These are phyloP conservation scores for Phialophora macrospora DNA, from an alignment of 2,329 filamentous ascomycete species.

Conservation along the genomic window DNA sequence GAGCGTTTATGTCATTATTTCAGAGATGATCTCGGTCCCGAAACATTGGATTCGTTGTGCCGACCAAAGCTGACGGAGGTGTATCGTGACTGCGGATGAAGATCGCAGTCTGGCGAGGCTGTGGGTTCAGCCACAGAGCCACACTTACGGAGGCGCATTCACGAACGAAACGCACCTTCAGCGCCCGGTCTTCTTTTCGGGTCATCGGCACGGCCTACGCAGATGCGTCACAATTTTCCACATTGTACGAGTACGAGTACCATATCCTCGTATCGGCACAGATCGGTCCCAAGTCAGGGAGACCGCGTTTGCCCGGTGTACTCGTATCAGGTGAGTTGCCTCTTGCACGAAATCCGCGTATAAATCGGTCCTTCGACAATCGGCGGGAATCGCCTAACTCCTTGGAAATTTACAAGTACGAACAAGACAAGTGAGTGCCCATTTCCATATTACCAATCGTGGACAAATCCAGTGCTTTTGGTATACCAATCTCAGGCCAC, in stretches of 20 bases:
- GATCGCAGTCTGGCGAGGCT: neutral
- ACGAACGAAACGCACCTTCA: neutral
- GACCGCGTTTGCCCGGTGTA: neutral
- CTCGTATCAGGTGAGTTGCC: slow-evolving; percentile 4
- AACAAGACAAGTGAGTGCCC: slow-evolving; percentile 1
- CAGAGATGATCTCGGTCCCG: neutral
- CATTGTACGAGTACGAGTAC: too few relatives aligned
- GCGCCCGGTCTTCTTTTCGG: neutral
- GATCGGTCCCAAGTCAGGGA: neutral
- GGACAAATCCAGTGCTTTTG: slow-evolving; percentile 9
- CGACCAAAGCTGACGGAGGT: neutral
- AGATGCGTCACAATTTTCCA: neutral
- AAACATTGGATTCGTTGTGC: neutral
- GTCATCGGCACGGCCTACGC: slow-evolving; percentile 2
- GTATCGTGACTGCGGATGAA: neutral
- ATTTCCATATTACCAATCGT: slow-evolving; percentile 16
- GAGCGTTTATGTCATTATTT: neutral
- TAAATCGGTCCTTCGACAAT: slow-evolving; percentile 5
- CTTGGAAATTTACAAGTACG: neutral
- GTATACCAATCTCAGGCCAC: slow-evolving; percentile 12
- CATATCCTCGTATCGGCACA: too few relatives aligned
- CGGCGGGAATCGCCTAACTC: neutral
- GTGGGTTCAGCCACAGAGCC: neutral
- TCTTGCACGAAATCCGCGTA: slow-evolving; percentile 12
- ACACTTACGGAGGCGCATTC: neutral